Conservation (phyloP, 2,329 filamentous ascomycete species). For the Incumbomyces delicatus region DNA sequence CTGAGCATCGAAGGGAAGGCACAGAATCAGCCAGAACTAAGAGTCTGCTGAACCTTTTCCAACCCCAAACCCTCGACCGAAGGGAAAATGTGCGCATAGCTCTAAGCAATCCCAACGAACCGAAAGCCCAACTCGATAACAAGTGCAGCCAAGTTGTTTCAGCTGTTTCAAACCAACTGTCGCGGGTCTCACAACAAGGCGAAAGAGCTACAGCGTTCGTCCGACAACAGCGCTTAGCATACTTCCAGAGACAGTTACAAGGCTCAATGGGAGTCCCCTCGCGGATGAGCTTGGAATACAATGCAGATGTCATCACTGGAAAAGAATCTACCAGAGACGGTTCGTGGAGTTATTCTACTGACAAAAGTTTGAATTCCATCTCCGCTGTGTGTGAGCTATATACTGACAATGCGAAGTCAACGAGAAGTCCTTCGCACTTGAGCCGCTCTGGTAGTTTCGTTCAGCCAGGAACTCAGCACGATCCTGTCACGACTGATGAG, state of each 20-base stretch:
- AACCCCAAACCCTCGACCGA: neutral
- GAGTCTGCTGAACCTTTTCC: neutral
- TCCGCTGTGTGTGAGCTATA: neutral
- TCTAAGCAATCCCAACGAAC: too few species aligned
- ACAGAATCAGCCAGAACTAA: neutral
- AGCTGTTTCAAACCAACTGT: neutral
- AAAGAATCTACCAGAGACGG: conserved; percentile 2
- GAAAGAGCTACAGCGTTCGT: conserved; percentile 8
- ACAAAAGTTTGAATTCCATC: neutral
- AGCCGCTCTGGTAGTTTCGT: neutral
- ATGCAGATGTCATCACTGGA: neutral
- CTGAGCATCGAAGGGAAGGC: neutral
- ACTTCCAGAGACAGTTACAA: conserved; percentile 11
- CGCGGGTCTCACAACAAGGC: too few species aligned
- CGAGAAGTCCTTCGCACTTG: neutral
- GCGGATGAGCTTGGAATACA: neutral
- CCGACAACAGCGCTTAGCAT: conserved; percentile 14
- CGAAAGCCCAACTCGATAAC: neutral
- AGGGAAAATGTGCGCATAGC: neutral
- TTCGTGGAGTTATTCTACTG: conserved; percentile 5
- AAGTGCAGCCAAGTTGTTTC: neutral
- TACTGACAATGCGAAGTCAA: conserved; percentile 1
- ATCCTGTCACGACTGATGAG: neutral
- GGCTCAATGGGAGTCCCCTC: neutral
- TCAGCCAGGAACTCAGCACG: neutral